Evolutionary conservation across 2,329 filamentous ascomycete genomes (phyloP), one percentile per base, ranked within the genome.

Genomic region (Tolypocladium nubicola): DNA sequence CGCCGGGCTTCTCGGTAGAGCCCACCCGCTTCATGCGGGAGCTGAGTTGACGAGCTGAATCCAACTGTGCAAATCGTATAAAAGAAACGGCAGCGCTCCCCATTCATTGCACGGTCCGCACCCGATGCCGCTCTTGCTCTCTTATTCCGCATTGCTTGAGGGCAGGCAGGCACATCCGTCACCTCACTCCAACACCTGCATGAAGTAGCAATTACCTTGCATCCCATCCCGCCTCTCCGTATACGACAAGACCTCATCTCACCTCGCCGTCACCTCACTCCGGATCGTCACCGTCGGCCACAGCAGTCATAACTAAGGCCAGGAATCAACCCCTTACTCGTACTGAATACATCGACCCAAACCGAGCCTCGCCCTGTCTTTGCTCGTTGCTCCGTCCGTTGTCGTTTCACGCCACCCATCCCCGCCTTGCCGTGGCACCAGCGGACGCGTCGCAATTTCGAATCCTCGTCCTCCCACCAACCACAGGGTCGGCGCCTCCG

Each of bases 391-490:
- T 50, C 47, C 47, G 47, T 50, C 47, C 47, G 26, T 50, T 50
- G 47, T 33, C 56, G 58, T 56, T 59, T 59, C 58, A 59, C 47
- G 47, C 47, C 45, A 49, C 19, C 47, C 26, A n/a, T 50, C 47
- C 47, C 47, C 47, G 47, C 47, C 47, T 33, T 33, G 47, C 47
- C 47, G 47, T 50, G 47, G 26, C 47, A 50, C 47, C 47, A 50
- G 47, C 47, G n/a, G 26, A 26, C 59, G 58, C 60, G 62, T 59
- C 64, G 65, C 64, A 67, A 67, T 67, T 67, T 67, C 64, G 56
- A 60, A 58, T 58, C 59, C 59, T 59, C 59, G 57, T 38, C 59
- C 53, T 49, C 55, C 57, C 57, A 56, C 59, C 45, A 47, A 47
- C 45, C 45, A 47, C 45, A 26, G 5, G 10, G 41, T 45, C 4